Percentiles rank a stretch among this genome's conserved stretches.
Conservation (phyloP, 2,329 filamentous ascomycete species). For the Aureobasidium melanogenum region DNA sequence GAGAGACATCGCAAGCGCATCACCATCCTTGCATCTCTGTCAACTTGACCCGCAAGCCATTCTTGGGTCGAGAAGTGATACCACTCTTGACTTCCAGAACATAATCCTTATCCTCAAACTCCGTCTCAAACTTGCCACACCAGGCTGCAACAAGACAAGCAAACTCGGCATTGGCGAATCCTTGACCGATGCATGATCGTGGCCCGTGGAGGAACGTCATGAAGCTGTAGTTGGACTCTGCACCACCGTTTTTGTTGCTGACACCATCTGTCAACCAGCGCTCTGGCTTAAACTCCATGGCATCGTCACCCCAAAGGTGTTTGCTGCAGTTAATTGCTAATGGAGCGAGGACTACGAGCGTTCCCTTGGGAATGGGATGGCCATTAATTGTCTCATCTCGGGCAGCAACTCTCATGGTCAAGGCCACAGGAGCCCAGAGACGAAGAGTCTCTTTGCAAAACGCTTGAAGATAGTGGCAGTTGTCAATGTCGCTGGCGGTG, state of each 20-base stretch:
- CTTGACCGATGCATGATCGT: constrained; percentile 72
- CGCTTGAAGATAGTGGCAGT: constrained; percentile 69
- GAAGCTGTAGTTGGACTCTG: constrained; percentile 66
- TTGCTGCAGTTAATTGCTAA: constrained; percentile 62
- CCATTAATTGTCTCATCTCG: constrained; percentile 58
- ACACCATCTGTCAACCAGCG: constrained; percentile 55
- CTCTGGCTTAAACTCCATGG: constrained; percentile 67
- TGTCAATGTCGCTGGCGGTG: constrained; percentile 54
- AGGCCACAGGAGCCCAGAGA: constrained; percentile 60
- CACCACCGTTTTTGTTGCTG: constrained; percentile 55
- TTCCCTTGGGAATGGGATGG: constrained; percentile 60
- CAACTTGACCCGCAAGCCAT: constrained; percentile 61
- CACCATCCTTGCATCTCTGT: constrained; percentile 61
- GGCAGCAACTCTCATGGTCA: constrained; percentile 58
- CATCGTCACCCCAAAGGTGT: constrained; percentile 68
- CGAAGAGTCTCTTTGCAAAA: constrained; percentile 72
- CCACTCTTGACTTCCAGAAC: constrained; percentile 59
- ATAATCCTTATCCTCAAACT: constrained; percentile 52
- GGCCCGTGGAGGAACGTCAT: constrained; percentile 82
- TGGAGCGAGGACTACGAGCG: constrained; percentile 55
- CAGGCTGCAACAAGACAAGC: constrained; percentile 70
- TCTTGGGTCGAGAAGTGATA: constrained; percentile 63
- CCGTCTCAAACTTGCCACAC: constrained; percentile 65
- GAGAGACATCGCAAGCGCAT: background rate
- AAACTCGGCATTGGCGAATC: constrained; percentile 77